Evolutionary conservation across 192 early-diverging fungal species (phyloP), one percentile per base, ranked within the genome.

Genomic region (Chytriomyces hyalinus): DNA sequence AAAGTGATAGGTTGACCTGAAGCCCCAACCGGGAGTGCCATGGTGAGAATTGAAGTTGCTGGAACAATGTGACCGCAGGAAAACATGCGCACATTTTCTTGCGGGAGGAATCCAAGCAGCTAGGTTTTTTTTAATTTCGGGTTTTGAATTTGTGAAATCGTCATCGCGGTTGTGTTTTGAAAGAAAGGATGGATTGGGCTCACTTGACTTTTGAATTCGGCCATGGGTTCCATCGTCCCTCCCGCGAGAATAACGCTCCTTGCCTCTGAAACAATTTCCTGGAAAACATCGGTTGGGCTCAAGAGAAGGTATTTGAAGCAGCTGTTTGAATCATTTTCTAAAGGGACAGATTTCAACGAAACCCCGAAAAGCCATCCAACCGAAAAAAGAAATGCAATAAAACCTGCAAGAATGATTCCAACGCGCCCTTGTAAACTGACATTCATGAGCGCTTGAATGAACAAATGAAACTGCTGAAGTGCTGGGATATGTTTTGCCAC

Each of bases 151-250:
- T 28, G 71, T 43, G 10, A 73, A 51, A 17, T 72, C 63, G 46
- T 80, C 65, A 44, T 67, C 64, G 15, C 76, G 68, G 47, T 81
- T 69, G 36, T 36, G 36, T 36, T 36, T 2, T 36, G 3, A 36
- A 36, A 36, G 36, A 36, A 36, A 36, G 36, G 36, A 2, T 36
- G 36, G 36, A 36, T 36, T 36, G 36, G 66, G 80, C 78, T 63
- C 73, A 77, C 17, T 80, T 79, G 75, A 63, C 45, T 51, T 7
- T 48, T 77, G 7, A 86, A 78, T 28, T 84, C 86, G 67, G 85
- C 78, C 36, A 94, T 91, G 1, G 95, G 96, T 73, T 91, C 89
- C 93, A 98, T 95, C 0, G 97, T 98, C 22, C 97, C 97, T 70
- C 97, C 96, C 0, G 95, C 94, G 26, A 98, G 81, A 7, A 98